Evolutionary conservation across 1,284 basidiomycete species (phyloP), one percentile per base, ranked within the genome.

Genomic region (Xerocomus nothofagi): DNA sequence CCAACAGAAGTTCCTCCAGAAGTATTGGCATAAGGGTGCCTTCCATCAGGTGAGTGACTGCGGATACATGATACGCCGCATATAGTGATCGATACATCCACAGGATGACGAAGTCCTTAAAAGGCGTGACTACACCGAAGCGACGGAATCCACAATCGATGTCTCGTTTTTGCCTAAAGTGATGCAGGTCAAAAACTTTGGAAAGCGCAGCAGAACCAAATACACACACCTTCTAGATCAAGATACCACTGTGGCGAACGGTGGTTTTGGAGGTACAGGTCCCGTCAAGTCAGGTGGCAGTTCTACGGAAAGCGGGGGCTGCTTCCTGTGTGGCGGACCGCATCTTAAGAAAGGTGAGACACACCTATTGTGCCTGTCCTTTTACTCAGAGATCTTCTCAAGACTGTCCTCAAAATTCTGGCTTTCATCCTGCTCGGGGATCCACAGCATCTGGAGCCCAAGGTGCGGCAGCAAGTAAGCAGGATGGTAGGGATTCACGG

Each of bases 1-100:
- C 3, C 78, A 90, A 55, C 91, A 94, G 68, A 90, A 86, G 61
- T 98, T 99, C 74, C 71, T 98, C 61, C 94, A 99, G 69, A 98
- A 97, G 72, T 99, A 98, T 69, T 98, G 94, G 83, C 97, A 99
- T 76, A 98, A 98, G 73, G 97, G 97, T 62, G 95, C 94, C 51
- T 99, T 99, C 78, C 94, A 97, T 71, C 92, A 91, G 79, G 92
- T 88, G 52, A 21, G 75, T 67, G 9, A 24, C 14, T 39, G 15
- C n/a, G 24, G 34, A 29, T 9, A 14, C 5, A 44, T 30, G 43
- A 39, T 37, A 15, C 18, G 34, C 29, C 20, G 26, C 24, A 32
- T 37, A 39, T 45, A 33, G 21, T 69, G 40, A 68, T 37, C 18
- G 17, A 15, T 38, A 6, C 29, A 23, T 47, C 40, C 54, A 27